A percentile compares a stretch with the other conserved stretches of the same genome.
Conservation (phyloP, 2,329 filamentous ascomycete genomes). For the Neonectria hederae region DNA sequence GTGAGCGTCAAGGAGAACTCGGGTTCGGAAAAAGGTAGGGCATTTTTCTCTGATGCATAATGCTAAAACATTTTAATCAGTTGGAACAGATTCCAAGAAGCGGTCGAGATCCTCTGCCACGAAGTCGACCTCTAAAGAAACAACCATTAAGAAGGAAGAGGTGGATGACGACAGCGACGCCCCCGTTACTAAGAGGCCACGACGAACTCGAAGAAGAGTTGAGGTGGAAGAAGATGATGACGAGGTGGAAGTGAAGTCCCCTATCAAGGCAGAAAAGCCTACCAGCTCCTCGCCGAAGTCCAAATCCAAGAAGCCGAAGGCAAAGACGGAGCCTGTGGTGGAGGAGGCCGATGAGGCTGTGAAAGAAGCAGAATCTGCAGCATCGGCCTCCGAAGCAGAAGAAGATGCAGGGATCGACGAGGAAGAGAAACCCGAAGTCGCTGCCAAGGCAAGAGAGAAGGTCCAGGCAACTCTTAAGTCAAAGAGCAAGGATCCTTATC, state of each 20-base stretch:
- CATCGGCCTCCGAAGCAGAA: slow-evolving; percentile 53
- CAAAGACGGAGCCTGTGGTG: slow-evolving; percentile 25
- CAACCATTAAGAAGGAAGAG: slow-evolving; percentile 45
- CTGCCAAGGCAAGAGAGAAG: slow-evolving; percentile 80
- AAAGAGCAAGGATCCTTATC: slow-evolving; percentile 81
- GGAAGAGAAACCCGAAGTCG: slow-evolving; percentile 73
- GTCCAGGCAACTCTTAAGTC: slow-evolving; percentile 79
- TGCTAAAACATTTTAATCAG: slow-evolving; percentile 4
- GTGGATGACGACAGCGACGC: slow-evolving; percentile 66
- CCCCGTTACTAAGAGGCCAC: slow-evolving; percentile 67
- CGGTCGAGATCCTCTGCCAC: slow-evolving; percentile 46
- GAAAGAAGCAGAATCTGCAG: slow-evolving; percentile 44
- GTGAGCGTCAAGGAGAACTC: slow-evolving; percentile 50
- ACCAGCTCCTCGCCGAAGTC: slow-evolving; percentile 37
- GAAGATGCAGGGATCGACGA: slow-evolving; percentile 61
- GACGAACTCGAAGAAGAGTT: slow-evolving; percentile 57
- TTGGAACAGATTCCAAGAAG: slow-evolving; percentile 56
- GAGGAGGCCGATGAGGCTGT: slow-evolving; percentile 38
- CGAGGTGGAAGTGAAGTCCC: slow-evolving; percentile 45
- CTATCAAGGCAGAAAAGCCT: slow-evolving; percentile 29
- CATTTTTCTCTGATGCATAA: slow-evolving; percentile 1
- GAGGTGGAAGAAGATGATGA: slow-evolving; percentile 66
- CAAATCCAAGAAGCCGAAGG: slow-evolving; percentile 33
- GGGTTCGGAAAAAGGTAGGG: slow-evolving; percentile 51
- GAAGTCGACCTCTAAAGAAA: slow-evolving; percentile 32